Evolutionary conservation across 2,329 filamentous ascomycete species (phyloP).

Genomic region (Sporothrix curviconia): DNA sequence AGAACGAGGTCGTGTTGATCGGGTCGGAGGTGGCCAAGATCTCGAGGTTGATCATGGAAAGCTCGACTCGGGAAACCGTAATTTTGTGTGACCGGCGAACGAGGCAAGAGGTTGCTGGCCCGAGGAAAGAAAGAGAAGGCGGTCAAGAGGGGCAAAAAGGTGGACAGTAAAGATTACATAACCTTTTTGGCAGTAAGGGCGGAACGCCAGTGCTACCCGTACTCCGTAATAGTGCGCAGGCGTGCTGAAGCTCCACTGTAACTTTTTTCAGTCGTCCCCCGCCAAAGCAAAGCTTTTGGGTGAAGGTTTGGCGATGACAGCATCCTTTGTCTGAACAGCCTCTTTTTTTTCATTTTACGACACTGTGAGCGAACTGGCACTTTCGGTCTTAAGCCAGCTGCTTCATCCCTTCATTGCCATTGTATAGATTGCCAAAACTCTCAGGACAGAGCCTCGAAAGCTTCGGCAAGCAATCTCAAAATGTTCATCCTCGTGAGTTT

Average conservation of each 20-base stretch:
- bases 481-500: constrained; percentile 48
- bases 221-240: too few species aligned
- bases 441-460: too few species aligned
- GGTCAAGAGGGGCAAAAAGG: neutral
- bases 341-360: neutral
- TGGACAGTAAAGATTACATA: neutral
- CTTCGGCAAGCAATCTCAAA: too few species aligned
- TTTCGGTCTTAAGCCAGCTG: too few species aligned
- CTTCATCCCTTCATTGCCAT: too few species aligned
- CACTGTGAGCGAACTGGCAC: too few species aligned
- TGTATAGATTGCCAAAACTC: too few species aligned
- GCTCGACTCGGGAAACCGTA: neutral
- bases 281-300: too few species aligned
- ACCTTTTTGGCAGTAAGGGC: neutral
- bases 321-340: neutral
- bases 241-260: constrained; percentile 10
- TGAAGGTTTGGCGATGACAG: neutral
- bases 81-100: too few species aligned
- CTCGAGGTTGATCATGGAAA: neutral
- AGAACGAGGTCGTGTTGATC: neutral
- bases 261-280: constrained; percentile 13
- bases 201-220: too few species aligned
- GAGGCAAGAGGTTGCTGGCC: neutral
- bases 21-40: neutral
- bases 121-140: too few species aligned